A percentile compares a stretch with the other conserved stretches of the same genome.
Evolutionary conservation across 768 basidiomycete genomes (phyloP).

Genomic region (Pisolithus microcarpus): DNA sequence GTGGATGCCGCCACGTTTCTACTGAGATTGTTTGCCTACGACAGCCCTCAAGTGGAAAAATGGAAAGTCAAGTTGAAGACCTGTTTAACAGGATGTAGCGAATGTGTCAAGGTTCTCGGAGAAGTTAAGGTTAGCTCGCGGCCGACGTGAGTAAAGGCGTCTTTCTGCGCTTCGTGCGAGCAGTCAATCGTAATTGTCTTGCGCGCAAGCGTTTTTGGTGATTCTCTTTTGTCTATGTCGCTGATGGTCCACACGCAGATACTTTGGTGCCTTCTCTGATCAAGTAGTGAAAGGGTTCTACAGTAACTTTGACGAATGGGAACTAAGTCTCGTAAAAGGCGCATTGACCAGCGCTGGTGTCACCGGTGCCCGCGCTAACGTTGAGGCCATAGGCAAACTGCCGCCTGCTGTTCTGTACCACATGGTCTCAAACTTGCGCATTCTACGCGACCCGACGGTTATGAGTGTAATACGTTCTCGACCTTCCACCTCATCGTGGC

Average conservation of each 20-base stretch:
- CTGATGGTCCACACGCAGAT: slow-evolving; percentile 39
- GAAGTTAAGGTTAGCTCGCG: slow-evolving; percentile 57
- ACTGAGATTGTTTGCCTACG: slow-evolving; percentile 76
- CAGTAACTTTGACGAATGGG: slow-evolving; percentile 58
- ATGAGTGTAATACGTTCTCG: slow-evolving; percentile 25
- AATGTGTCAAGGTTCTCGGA: slow-evolving; percentile 64
- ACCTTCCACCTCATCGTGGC: slow-evolving; percentile 40
- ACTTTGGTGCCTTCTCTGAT: slow-evolving; percentile 60
- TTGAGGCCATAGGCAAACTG: slow-evolving; percentile 32
- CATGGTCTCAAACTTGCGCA: slow-evolving; percentile 51
- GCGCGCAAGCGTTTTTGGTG: slow-evolving; percentile 3
- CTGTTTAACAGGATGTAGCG: slow-evolving; percentile 57
- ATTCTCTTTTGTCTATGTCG: slow-evolving; percentile 2
- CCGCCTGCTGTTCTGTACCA: slow-evolving; percentile 54
- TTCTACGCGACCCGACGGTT: slow-evolving; percentile 48
- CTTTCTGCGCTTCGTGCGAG: not conserved
- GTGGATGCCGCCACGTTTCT: slow-evolving; percentile 73
- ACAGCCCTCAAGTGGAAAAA: slow-evolving; percentile 44
- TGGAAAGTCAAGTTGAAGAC: slow-evolving; percentile 56
- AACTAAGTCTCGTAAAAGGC: slow-evolving; percentile 45
- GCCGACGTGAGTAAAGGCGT: slow-evolving; percentile 54
- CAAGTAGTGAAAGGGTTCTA: slow-evolving; percentile 52
- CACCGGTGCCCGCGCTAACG: slow-evolving; percentile 4
- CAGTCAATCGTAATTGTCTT: not conserved
- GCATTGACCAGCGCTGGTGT: slow-evolving; percentile 33